Evolutionary conservation across 164 flowering plant genomes (phyloP).

Genomic region (Vitis cinerea): DNA sequence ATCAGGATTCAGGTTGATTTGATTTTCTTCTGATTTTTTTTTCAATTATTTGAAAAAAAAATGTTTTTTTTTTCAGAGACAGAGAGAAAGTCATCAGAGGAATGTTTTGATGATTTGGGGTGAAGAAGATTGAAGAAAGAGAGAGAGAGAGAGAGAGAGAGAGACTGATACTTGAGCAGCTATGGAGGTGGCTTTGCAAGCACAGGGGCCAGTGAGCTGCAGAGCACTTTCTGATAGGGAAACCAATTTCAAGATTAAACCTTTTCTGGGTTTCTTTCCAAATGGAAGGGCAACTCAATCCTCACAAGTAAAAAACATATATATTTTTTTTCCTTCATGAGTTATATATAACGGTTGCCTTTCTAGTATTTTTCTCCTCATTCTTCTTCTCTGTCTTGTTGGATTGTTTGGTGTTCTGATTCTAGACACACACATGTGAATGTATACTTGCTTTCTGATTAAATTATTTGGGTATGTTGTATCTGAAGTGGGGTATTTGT

Average conservation of each 20-base stretch:
- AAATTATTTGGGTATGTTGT: too few relatives aligned
- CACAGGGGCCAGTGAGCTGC: conserved; percentile 34
- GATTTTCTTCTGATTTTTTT: too few relatives aligned
- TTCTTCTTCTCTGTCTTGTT: neutral
- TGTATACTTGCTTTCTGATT: too few relatives aligned
- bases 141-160: neutral
- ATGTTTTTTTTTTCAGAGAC: too few relatives aligned
- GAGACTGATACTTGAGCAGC: conserved; percentile 8
- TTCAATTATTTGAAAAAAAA: too few relatives aligned
- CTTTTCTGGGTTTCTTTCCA: conserved; percentile 39
- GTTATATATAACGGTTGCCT: too few relatives aligned
- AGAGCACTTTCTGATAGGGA: conserved; percentile 22
- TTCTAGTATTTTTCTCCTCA: neutral
- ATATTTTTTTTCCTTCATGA: neutral
- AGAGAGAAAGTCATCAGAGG: too few relatives aligned
- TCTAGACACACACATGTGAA: too few relatives aligned
- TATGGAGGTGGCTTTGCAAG: conserved; percentile 48
- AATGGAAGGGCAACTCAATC: conserved; percentile 23
- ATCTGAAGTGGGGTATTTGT: too few relatives aligned
- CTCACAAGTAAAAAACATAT: conserved; percentile 30
- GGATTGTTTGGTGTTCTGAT: too few relatives aligned
- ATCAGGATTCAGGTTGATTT: too few relatives aligned
- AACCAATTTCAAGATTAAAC: conserved; percentile 37
- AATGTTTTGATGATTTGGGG: neutral
- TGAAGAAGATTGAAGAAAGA: neutral